Base-by-base conservation (phyloP, 192 early-diverging fungal genomes). In the Phlyctochytrium arcticum region DNA sequence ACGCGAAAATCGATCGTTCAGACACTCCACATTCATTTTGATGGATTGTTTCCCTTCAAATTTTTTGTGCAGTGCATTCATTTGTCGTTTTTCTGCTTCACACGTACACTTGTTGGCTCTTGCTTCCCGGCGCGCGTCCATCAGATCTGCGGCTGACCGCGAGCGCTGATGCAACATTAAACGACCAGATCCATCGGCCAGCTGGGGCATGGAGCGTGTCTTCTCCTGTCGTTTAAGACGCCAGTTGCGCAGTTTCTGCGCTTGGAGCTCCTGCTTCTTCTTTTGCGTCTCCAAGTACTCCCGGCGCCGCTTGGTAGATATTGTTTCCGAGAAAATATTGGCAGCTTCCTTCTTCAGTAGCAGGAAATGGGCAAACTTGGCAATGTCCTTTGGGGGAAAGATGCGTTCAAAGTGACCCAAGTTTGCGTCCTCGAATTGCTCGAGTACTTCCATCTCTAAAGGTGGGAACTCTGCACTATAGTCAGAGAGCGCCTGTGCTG, bases 341-440 rank as follows among this genome's bases (percentile, higher is more conserved):
- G 67, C 29, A 2, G 72, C 46, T 51, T 75, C 68, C 36, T 49
- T 21, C 10, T 67, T 35, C 3, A 70, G 34, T 23, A 62, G 50
- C 12, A 70, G 58, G 39, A 63, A 75, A 23, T 75, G 57, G 0
- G 54, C 42, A 3, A 75, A 35, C 44, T 58, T 67, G 12, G 24
- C 10, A 26, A 21, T 21, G 24, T 78, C 72, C 4, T 23, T 9
- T 9, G 77, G 77, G 34, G 81, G 81, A 57, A 76, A 83, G 17
- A 75, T 70, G 4, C 81, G 66, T 17, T 63, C 36, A 49, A 74
- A 83, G 3, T 57, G 46, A 2, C 80, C 80, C 5, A 78, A 29
- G 31, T 72, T 54, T 10, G 59, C 39, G 35, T 82, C 73, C 67
- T 79, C 80, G 32, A 50, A 69, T 8, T 50, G 67, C n/a, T 32